Base-by-base conservation (phyloP, 345 rosid genomes). In the Pelargonium nanum region DNA sequence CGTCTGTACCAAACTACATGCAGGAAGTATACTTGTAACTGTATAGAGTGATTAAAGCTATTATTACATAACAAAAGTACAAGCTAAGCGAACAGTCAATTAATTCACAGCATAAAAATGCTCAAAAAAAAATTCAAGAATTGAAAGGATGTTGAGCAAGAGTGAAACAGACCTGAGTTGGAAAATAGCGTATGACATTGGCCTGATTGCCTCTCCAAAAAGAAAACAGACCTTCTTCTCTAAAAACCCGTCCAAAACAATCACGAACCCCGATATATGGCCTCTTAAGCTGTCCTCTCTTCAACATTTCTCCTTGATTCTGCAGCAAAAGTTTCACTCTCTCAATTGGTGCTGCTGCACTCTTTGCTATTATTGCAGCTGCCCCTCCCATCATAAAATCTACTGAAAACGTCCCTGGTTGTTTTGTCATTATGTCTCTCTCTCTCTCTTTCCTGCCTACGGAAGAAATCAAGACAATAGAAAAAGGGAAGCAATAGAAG, bases 161-260 rank as follows among this genome's bases (percentile, higher is more conserved):
- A 32, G 57, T 26, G 19, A 17, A n/a, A 20, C 25, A 8, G 60
- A 87, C 97, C 96, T 89, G 96, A 51, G 97, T 89, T 19, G 97
- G 96, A 78, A 89, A 81, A 77, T 87, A 93, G 40, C 97, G 77
- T 2, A 93, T 87, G 72, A 87, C 80, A 74, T 76, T 93, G 75
- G 89, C 97, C 81, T 87, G 97, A 70, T 87, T 80, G 24, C 97
- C 97, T 74, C 99, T 89, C 99, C 99, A 93, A 59, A 85, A 85
- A 44, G 96, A 89, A 32, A 72, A 55, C n/a, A 77, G 24, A 23
- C 96, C 97, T 76, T 93, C 99, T 66, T 93, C 94, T 74, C 75
- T 80, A 32, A 81, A 77, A 51, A 89, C 78, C 85, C 90, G 78
- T 63, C 26, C 64, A 64, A 93, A 85, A 78, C 99, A 85, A 76